A percentile compares a stretch with the other conserved stretches of the same genome.
Conservation (phyloP, 129 eudicot species). For the Silybum marianum region DNA sequence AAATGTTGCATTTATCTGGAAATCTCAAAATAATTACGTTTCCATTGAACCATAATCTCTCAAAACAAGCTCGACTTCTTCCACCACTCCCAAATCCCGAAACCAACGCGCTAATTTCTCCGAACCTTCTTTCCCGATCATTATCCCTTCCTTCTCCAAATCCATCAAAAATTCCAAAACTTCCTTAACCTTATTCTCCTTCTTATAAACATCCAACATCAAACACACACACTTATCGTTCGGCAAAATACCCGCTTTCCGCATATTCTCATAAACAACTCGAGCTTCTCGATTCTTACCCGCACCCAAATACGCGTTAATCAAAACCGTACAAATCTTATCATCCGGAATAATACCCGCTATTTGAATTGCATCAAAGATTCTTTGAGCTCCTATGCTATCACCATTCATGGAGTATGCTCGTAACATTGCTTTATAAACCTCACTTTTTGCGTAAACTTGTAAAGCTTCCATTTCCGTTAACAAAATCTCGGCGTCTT, state of each 20-base stretch:
- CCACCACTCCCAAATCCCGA: constrained; percentile 71
- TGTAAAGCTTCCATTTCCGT: constrained; percentile 74
- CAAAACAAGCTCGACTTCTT: constrained; percentile 74
- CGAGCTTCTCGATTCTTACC: constrained; percentile 76
- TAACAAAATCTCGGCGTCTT: constrained; percentile 55
- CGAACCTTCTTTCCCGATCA: constrained; percentile 77
- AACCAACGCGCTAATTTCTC: constrained; percentile 79
- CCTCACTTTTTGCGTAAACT: constrained; percentile 79
- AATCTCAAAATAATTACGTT: not conserved
- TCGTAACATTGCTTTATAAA: constrained; percentile 83
- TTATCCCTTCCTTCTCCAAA: constrained; percentile 67
- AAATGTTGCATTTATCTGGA: not conserved
- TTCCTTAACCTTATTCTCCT: constrained; percentile 66
- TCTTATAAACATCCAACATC: constrained; percentile 64
- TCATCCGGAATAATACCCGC: constrained; percentile 82
- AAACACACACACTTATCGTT: constrained; percentile 80
- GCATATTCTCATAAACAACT: constrained; percentile 74
- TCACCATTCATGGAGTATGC: constrained; percentile 92
- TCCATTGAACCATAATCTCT: constrained; percentile 51
- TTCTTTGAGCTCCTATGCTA: constrained; percentile 76
- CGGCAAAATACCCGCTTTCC: constrained; percentile 65
- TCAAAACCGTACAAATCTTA: constrained; percentile 68
- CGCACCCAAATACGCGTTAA: constrained; percentile 71
- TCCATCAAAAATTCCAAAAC: constrained; percentile 67
- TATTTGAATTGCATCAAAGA: constrained; percentile 77